phyloP scores from a whole-genome alignment of 768 basidiomycete genomes.

The Termitomyces titanicus region DNA sequence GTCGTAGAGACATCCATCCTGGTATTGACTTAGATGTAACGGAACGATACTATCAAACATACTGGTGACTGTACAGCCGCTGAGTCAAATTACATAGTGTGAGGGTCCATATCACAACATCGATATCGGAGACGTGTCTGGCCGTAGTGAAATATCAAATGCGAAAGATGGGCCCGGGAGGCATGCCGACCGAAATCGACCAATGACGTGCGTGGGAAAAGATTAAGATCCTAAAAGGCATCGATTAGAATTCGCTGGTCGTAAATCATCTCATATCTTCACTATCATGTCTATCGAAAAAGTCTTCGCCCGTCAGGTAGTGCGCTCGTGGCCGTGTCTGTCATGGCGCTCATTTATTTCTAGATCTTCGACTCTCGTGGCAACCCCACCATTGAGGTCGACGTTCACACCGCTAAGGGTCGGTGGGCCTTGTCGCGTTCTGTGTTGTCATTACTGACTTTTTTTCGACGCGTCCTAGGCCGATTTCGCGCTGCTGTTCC shows the following conservation, averaged over 20 bases:
- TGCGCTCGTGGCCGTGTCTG: conserved; percentile 4
- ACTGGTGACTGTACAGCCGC: too few relatives aligned
- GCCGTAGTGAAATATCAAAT: background rate
- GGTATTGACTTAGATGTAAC: background rate
- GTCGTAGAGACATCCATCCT: background rate
- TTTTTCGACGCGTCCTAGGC: conserved; percentile 43
- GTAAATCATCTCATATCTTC: conserved; percentile 20
- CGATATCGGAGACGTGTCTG: background rate
- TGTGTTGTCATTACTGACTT: background rate
- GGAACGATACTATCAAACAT: conserved; percentile 4
- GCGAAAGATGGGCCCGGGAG: background rate
- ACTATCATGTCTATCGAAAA: conserved; percentile 85
- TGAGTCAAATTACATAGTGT: conserved; percentile 2
- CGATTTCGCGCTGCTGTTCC: conserved; percentile 94
- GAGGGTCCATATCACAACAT: background rate
- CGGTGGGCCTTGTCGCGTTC: conserved; percentile 7
- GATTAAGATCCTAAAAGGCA: conserved; percentile 32
- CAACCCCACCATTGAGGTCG: conserved; percentile 96
- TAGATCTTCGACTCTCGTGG: conserved; percentile 99
- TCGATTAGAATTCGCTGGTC: conserved; percentile 27
- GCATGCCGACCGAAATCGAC: background rate
- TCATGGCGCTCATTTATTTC: conserved; percentile 13
- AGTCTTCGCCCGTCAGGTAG: conserved; percentile 89
- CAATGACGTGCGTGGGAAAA: conserved; percentile 37
- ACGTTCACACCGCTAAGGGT: conserved; percentile 87